Evolutionary conservation across 169 alveolate genomes (phyloP).

Genomic region (Perkinsus olseni): DNA sequence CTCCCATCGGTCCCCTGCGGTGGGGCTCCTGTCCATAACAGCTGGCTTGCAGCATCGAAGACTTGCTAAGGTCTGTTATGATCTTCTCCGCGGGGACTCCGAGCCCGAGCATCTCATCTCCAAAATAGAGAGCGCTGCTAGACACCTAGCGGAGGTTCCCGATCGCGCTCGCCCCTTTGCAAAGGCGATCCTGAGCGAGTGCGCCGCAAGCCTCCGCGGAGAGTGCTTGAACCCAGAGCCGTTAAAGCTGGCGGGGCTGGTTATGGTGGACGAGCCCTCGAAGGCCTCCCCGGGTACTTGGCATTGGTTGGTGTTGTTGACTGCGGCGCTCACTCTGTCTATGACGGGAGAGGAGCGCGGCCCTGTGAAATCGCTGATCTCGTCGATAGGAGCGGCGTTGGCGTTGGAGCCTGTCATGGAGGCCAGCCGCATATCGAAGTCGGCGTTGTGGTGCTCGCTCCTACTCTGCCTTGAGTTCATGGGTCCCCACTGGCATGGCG

Average conservation of each 20-base stretch:
- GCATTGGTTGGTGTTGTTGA: not conserved
- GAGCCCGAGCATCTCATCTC: not conserved
- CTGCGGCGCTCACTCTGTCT: not conserved
- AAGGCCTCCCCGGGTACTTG: not conserved
- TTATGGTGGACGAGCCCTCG: not conserved
- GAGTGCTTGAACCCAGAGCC: not conserved
- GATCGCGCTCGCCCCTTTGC: not conserved
- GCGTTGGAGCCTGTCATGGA: not conserved
- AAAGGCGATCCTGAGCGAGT: not conserved
- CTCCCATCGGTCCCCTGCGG: not conserved
- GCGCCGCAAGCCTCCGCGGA: not conserved
- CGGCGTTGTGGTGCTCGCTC: not conserved
- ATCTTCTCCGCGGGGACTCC: not conserved
- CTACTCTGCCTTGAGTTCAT: not conserved
- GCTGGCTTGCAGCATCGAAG: not conserved
- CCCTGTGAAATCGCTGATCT: not conserved
- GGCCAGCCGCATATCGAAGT: not conserved
- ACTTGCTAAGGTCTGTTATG: not conserved
- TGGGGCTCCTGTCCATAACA: not conserved
- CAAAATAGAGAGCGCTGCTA: not conserved
- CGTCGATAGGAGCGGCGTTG: not conserved
- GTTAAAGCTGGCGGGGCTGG: not conserved
- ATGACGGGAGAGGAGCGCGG: not conserved
- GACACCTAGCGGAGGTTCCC: not conserved
- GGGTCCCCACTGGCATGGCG: not conserved